Evolutionary conservation across 1,139 yeast species (phyloP).

Genomic region (Yamadazyma blattariae): DNA sequence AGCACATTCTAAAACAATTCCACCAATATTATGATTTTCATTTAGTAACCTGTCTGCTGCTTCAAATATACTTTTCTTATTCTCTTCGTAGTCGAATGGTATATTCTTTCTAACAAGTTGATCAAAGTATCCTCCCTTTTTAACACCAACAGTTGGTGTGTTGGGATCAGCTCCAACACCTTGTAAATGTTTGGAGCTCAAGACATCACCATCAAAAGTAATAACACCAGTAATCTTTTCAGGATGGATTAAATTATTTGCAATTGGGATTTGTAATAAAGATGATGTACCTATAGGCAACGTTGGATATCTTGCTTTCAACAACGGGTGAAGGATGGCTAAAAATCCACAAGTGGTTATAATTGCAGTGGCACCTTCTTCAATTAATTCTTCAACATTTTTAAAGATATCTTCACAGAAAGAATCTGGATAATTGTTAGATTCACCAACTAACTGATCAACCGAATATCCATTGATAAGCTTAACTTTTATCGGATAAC

Average conservation of each 20-base stretch:
- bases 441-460: slow-evolving; percentile 14
- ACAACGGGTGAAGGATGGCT: slow-evolving; percentile 21
- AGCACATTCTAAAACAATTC: slow-evolving; percentile 25
- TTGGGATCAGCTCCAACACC: slow-evolving; percentile 21
- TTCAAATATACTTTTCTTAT: slow-evolving; percentile 8
- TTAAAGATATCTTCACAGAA: slow-evolving; percentile 16
- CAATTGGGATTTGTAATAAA: slow-evolving; percentile 24
- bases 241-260: slow-evolving; percentile 14
- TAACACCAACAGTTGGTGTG: slow-evolving; percentile 17
- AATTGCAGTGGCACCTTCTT: slow-evolving; percentile 19
- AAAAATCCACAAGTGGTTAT: slow-evolving; percentile 23
- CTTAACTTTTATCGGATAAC: slow-evolving; percentile 17
- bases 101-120: slow-evolving; percentile 15
- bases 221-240: slow-evolving; percentile 22
- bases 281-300: slow-evolving; percentile 29
- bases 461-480: slow-evolving; percentile 16
- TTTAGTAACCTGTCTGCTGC: slow-evolving; percentile 14
- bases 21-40: slow-evolving; percentile 16
- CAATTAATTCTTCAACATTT: slow-evolving; percentile 12
- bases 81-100: slow-evolving; percentile 19
- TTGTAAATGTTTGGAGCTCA: slow-evolving; percentile 22
- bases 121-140: slow-evolving; percentile 19
- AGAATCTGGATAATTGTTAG: slow-evolving; percentile 12
- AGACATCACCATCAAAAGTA: slow-evolving; percentile 22
- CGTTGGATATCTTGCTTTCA: slow-evolving; percentile 14